A percentile compares a stretch with the other conserved stretches of the same genome.
These are phyloP conservation scores for Posidonia oceanica DNA, from an alignment of 116 monocot genomes.

Conservation along the genomic window DNA sequence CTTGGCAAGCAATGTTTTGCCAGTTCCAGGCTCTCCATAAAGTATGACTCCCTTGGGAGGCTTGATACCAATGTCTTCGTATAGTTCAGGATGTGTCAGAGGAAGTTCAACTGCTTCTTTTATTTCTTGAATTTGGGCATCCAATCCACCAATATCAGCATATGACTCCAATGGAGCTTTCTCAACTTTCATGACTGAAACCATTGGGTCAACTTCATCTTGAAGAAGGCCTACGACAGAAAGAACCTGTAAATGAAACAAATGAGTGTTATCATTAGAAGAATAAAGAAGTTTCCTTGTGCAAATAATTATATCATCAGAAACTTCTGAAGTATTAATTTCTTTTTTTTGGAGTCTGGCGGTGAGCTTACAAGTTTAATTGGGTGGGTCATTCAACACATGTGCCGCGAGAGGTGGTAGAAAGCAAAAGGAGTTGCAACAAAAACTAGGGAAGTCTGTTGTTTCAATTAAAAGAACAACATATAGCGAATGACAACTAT, in stretches of 20 bases:
- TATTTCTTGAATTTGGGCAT: slow-evolving; percentile 96
- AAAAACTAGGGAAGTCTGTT: no score
- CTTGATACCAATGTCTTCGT: slow-evolving; percentile 91
- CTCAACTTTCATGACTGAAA: slow-evolving; percentile 97
- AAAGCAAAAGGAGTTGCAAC: no score
- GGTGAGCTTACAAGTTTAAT: no score
- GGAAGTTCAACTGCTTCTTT: slow-evolving; percentile 97
- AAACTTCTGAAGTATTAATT: no score
- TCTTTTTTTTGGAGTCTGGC: no score
- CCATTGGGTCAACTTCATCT: slow-evolving; percentile 99
- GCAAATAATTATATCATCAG: no score
- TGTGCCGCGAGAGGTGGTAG: no score
- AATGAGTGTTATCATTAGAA: not conserved
- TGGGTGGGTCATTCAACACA: no score
- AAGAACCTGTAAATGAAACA: slow-evolving; percentile 46
- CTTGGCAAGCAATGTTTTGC: slow-evolving; percentile 92
- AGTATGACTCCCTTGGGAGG: slow-evolving; percentile 95
- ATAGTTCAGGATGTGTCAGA: slow-evolving; percentile 86
- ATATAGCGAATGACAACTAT: no score
- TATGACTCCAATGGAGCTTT: slow-evolving; percentile 95
- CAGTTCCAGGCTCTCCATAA: slow-evolving; percentile 91
- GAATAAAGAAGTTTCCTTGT: no score
- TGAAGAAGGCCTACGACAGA: slow-evolving; percentile 93
- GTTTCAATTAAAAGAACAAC: no score
- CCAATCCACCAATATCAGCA: slow-evolving; percentile 96